These are phyloP conservation scores for Asterella californica DNA, from an alignment of 225 moss, liverwort and hornwort genomes.

Conservation along the genomic window DNA sequence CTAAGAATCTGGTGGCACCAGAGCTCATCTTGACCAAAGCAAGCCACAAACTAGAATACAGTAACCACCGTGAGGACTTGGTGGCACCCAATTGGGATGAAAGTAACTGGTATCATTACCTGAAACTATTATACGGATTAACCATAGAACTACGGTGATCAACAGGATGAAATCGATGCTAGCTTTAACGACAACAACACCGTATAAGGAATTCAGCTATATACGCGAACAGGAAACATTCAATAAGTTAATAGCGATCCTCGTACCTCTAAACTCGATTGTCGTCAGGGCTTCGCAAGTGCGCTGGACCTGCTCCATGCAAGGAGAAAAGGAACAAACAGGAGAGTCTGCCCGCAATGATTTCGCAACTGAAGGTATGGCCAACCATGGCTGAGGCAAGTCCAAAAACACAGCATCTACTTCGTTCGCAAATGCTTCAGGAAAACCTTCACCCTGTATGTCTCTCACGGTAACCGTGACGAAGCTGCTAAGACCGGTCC, in stretches of 20 bases:
- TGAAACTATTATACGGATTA: background rate
- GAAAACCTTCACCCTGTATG: constrained; percentile 89
- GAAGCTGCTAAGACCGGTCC: constrained; percentile 57
- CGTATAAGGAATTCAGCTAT: background rate
- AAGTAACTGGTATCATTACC: background rate
- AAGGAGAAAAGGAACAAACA: constrained; percentile 93
- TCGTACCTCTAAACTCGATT: constrained; percentile 44
- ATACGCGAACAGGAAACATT: background rate
- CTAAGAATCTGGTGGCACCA: background rate
- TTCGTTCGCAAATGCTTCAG: constrained; percentile 53
- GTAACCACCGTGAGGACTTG: background rate
- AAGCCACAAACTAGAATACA: background rate
- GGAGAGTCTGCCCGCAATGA: constrained; percentile 66
- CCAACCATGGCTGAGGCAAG: constrained; percentile 95
- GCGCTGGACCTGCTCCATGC: constrained; percentile 92
- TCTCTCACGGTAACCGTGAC: constrained; percentile 82
- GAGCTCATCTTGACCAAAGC: background rate
- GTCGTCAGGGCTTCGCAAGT: constrained; percentile 70
- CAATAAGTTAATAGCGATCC: background rate
- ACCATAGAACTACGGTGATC: background rate
- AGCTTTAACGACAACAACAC: background rate
- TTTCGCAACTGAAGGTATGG: constrained; percentile 67
- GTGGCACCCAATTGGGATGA: background rate
- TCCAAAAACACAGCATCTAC: constrained; percentile 92
- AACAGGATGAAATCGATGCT: background rate